Base-by-base conservation (phyloP, 495 filamentous ascomycete species). In the Hypoxylon perforatum region DNA sequence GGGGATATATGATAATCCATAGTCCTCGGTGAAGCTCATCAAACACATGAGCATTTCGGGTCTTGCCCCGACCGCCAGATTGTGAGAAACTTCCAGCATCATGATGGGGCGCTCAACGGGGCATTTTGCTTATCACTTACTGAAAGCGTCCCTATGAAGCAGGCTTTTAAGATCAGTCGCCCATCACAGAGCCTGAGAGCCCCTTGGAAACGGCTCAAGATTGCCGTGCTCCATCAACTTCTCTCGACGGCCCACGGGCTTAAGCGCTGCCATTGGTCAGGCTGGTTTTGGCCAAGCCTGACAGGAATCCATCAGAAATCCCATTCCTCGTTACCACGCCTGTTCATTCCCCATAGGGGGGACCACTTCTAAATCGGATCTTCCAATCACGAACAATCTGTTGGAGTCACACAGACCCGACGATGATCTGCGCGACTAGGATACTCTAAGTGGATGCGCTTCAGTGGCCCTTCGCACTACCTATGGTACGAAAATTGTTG, bases 91-190 rank as follows among this genome's bases (percentile, higher is more conserved):
- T 65, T 52, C 48, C 61, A 54, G 47, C 60, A 69, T 57, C 66
- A 69, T 57, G 15, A 69, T 69, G 51, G 66, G 61, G 46, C 55
- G 57, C 65, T 53, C 35, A 53, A 69, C 61, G 66, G 66, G 58
- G 66, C 41, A 14, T 15, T 52, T 57, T 65, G 66, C 66, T 65
- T 57, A 69, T 69, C 66, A 69, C 38, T 69, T 69, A 64, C 66
- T 69, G 30, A 65, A 69, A 69, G 57, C 52, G 66, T 65, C 55
- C 38, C 61, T n/a, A 38, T 69, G 56, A 69, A 69, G 66, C 66
- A 69, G 60, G 61, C 66, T 69, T 65, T 65, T 64, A 61, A 69
- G 61, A 69, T 69, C 65, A 69, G 66, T 69, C 61, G 66, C 66
- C 57, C 66, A 65, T 69, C 56, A 69, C 41, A 69, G 66, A 69